A percentile compares a stretch with the other conserved stretches of the same genome.
phyloP scores from a whole-genome alignment of 2,329 filamentous ascomycete species.

The Teratosphaeriaceae sp. region DNA sequence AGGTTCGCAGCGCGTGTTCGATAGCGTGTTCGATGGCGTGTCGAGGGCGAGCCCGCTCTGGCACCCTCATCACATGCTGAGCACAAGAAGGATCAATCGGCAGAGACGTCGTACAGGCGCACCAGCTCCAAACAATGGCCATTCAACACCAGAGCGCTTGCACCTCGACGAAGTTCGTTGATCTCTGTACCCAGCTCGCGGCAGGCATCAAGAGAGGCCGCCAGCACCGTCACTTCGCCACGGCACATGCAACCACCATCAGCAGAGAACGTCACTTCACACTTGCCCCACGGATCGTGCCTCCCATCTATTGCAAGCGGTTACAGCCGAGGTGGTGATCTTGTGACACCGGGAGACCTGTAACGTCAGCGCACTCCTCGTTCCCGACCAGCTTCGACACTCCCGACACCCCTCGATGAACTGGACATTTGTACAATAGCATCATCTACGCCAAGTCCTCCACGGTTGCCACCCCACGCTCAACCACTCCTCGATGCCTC shows the following conservation, averaged over 20 bases:
- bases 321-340: not conserved
- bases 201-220: too few relatives aligned
- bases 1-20: too few relatives aligned
- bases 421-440: constrained; percentile 1
- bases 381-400: not conserved
- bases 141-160: too few relatives aligned
- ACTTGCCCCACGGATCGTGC: too few relatives aligned
- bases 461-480: too few relatives aligned
- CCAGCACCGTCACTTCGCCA: too few relatives aligned
- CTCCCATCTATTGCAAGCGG: not conserved
- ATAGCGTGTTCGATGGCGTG: too few relatives aligned
- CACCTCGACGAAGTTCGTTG: too few relatives aligned
- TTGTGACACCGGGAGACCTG: constrained; percentile 1
- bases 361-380: constrained; percentile 1
- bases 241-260: not conserved
- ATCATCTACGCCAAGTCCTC: too few relatives aligned
- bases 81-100: constrained; percentile 1
- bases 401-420: too few relatives aligned
- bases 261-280: not conserved
- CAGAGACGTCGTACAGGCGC: constrained; percentile 1
- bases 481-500: constrained; percentile 14
- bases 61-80: constrained; percentile 4
- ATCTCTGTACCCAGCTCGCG: too few relatives aligned
- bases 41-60: not conserved
- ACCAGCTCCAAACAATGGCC: constrained; percentile 1